Percentiles rank a stretch among this genome's conserved stretches.
phyloP scores from a whole-genome alignment of 768 basidiomycete species.

The Gloeopeniophorella convolvens region DNA sequence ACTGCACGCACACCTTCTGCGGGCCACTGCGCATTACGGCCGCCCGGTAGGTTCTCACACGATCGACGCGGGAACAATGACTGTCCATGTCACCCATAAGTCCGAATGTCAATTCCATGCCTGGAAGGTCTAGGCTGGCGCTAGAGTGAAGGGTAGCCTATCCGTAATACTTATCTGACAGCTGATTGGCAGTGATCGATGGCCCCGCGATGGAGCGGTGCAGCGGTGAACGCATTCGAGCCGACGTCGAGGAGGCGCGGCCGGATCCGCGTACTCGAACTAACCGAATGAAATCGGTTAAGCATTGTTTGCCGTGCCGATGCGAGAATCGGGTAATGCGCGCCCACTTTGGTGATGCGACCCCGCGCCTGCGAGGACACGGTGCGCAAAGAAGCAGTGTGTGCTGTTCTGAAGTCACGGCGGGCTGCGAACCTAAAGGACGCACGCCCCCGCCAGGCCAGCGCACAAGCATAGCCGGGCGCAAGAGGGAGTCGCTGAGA shows the following conservation, averaged over 20 bases:
- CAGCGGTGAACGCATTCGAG: too few species aligned
- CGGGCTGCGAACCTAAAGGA: too few species aligned
- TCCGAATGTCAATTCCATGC: not conserved
- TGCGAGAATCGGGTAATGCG: too few species aligned
- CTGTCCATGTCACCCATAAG: not conserved
- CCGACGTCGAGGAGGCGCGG: not conserved
- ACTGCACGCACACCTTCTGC: too few species aligned
- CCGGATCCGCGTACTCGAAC: conserved; percentile 1
- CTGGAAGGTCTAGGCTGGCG: not conserved
- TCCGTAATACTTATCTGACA: not conserved
- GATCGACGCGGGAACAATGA: conserved; percentile 1
- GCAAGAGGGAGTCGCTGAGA: too few species aligned
- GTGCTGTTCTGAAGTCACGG: too few species aligned
- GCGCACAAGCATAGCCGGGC: too few species aligned
- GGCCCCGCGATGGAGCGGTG: too few species aligned
- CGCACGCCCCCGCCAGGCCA: too few species aligned
- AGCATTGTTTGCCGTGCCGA: not conserved
- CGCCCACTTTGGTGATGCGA: too few species aligned
- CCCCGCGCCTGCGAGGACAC: too few species aligned
- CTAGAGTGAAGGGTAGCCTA: not conserved
- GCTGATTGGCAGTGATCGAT: conserved; percentile 3
- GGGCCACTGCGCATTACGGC: not conserved
- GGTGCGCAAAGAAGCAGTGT: too few species aligned
- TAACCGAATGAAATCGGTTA: not conserved
- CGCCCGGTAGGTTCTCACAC: not conserved